A percentile compares a stretch with the other conserved stretches of the same genome.
phyloP scores from a whole-genome alignment of 768 basidiomycete genomes.

The Tephrocybe sp. region DNA sequence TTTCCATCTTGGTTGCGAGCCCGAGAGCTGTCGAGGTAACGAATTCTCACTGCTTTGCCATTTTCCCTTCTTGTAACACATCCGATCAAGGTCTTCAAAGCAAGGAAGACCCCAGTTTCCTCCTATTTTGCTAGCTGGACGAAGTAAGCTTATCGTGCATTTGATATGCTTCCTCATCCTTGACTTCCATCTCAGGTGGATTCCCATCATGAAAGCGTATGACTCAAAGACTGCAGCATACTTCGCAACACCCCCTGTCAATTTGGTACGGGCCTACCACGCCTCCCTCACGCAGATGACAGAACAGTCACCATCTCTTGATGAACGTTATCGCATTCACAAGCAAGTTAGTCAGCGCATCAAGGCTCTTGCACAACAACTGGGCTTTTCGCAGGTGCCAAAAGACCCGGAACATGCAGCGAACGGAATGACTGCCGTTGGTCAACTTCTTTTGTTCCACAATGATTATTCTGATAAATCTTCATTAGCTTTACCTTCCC shows the following conservation, averaged over 20 bases:
- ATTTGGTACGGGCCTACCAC: conserved; percentile 82
- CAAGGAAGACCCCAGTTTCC: conserved; percentile 53
- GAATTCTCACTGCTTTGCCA: not conserved
- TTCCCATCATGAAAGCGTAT: conserved; percentile 86
- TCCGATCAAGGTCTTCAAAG: conserved; percentile 46
- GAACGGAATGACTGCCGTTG: conserved; percentile 85
- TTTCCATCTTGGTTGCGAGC: conserved; percentile 77
- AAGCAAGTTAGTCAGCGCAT: conserved; percentile 58
- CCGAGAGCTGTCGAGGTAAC: conserved; percentile 60
- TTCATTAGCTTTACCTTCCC: conserved; percentile 63
- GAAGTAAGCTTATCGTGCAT: conserved; percentile 38
- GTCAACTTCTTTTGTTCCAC: conserved; percentile 6
- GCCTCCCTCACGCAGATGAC: conserved; percentile 72
- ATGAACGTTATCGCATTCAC: conserved; percentile 71
- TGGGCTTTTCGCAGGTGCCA: conserved; percentile 72
- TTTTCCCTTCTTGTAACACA: not conserved
- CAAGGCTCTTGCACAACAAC: conserved; percentile 54
- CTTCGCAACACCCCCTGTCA: conserved; percentile 88
- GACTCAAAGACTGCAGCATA: conserved; percentile 72
- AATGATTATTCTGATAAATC: not conserved
- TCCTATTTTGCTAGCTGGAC: conserved; percentile 86
- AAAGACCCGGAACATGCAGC: conserved; percentile 54
- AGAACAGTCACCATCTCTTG: conserved; percentile 51
- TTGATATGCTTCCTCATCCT: conserved; percentile 6
- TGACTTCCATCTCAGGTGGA: conserved; percentile 47